These are phyloP conservation scores for Claviceps africana DNA, from an alignment of 2,329 filamentous ascomycete genomes.

Conservation along the genomic window DNA sequence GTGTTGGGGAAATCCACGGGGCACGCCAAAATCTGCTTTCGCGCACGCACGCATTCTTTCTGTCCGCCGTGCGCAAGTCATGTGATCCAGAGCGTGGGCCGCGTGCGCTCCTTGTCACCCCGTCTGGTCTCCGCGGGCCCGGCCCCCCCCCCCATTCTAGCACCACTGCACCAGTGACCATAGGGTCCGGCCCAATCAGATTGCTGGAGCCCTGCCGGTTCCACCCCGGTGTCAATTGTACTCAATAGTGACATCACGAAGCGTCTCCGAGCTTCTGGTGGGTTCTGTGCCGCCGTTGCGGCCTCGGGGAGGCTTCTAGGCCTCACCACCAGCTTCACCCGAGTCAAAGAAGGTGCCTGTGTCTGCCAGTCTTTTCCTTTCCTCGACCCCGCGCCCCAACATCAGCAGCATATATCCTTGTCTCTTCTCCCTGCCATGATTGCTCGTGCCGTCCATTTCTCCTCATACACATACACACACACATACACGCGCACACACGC, in stretches of 20 bases:
- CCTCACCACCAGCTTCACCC: conserved; percentile 3
- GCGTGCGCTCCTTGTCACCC: too few species aligned
- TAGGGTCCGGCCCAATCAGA: conserved; percentile 9
- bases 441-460: neutral
- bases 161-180: too few species aligned
- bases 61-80: conserved; percentile 9
- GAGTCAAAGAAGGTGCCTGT: neutral
- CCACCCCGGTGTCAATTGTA: too few species aligned
- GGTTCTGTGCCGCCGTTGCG: conserved; percentile 12
- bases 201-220: neutral
- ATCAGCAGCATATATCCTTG: neutral
- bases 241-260: conserved; percentile 21
- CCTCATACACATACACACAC: neutral
- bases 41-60: neutral
- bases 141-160: too few species aligned
- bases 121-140: too few species aligned
- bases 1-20: conserved; percentile 8
- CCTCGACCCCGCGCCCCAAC: neutral
- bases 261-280: conserved; percentile 17
- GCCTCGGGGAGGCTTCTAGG: conserved; percentile 11
- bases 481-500: too few species aligned
- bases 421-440: neutral
- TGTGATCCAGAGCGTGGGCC: conserved; percentile 10
- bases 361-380: neutral
- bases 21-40: neutral